Conservation (phyloP, 164 flowering plant genomes). For the Nymphaea thermarum region DNA sequence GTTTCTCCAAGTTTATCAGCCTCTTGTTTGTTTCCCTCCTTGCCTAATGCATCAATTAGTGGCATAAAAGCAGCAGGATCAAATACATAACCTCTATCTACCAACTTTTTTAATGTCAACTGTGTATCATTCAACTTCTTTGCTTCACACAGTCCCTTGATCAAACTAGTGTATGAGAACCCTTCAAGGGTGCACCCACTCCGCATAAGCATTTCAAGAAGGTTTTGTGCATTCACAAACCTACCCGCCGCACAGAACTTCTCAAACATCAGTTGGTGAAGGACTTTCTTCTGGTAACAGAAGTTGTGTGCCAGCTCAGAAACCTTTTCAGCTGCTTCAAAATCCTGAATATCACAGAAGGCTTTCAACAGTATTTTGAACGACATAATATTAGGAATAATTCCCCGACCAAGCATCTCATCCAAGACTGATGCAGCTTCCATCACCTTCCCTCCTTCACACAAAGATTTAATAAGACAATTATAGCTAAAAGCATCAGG, state of each 20-base stretch:
- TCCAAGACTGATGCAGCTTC: conserved; percentile 59
- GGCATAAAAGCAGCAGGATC: conserved; percentile 88
- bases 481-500: conserved; percentile 69
- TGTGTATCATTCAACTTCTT: conserved; percentile 45
- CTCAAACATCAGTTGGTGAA: conserved; percentile 58
- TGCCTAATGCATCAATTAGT: conserved; percentile 65
- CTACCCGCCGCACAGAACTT: conserved; percentile 54
- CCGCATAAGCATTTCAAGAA: conserved; percentile 48
- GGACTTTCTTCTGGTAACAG: conserved; percentile 61
- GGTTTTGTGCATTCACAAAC: conserved; percentile 41
- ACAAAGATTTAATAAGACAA: conserved; percentile 46
- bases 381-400: conserved; percentile 51
- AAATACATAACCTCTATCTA: conserved; percentile 39
- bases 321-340: conserved; percentile 48
- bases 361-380: conserved; percentile 54
- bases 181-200: conserved; percentile 39
- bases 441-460: conserved; percentile 48
- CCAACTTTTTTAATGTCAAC: conserved; percentile 44
- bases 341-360: conserved; percentile 49
- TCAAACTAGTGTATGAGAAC: conserved; percentile 54
- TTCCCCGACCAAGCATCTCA: conserved; percentile 64
- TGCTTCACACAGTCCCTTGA: conserved; percentile 50
- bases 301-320: conserved; percentile 46
- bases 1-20: conserved; percentile 63
- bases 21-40: conserved; percentile 57